Conservation (phyloP, 495 filamentous ascomycete species). For the Delitschia confertaspora region DNA sequence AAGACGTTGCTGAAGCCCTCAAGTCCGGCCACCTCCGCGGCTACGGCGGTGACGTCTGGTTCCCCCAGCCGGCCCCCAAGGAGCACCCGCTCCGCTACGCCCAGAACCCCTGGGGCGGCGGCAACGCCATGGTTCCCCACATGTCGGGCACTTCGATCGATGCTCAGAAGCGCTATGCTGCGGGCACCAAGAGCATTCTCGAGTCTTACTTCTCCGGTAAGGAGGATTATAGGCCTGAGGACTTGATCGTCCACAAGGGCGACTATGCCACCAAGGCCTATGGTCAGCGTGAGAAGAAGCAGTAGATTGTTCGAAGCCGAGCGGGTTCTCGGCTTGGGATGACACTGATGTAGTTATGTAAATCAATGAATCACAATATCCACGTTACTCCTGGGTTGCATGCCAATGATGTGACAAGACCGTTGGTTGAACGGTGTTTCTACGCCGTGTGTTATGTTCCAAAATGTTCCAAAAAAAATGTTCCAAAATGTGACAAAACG, state of each 20-base stretch:
- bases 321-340: not conserved
- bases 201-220: conserved; percentile 81
- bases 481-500: too few relatives aligned
- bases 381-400: too few relatives aligned
- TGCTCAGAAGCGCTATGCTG: conserved; percentile 90
- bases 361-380: too few relatives aligned
- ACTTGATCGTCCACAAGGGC: conserved; percentile 84
- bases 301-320: not conserved
- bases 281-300: conserved; percentile 62
- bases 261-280: conserved; percentile 96
- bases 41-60: conserved; percentile 94
- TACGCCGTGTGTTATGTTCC: too few relatives aligned
- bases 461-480: too few relatives aligned
- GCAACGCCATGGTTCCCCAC: conserved; percentile 97
- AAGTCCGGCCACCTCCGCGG: conserved; percentile 89
- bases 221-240: conserved; percentile 79
- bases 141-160: conserved; percentile 97
- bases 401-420: too few relatives aligned
- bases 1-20: conserved; percentile 92
- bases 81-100: conserved; percentile 91
- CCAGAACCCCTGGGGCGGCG: conserved; percentile 89
- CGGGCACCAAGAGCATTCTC: conserved; percentile 80
- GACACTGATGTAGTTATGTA: conserved; percentile 1
- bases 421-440: too few relatives aligned
- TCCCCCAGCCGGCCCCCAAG: conserved; percentile 86